Percentiles rank a stretch among this genome's conserved stretches.
Evolutionary conservation across 345 rosid genomes (phyloP).

Genomic region (Brassica juncea): DNA sequence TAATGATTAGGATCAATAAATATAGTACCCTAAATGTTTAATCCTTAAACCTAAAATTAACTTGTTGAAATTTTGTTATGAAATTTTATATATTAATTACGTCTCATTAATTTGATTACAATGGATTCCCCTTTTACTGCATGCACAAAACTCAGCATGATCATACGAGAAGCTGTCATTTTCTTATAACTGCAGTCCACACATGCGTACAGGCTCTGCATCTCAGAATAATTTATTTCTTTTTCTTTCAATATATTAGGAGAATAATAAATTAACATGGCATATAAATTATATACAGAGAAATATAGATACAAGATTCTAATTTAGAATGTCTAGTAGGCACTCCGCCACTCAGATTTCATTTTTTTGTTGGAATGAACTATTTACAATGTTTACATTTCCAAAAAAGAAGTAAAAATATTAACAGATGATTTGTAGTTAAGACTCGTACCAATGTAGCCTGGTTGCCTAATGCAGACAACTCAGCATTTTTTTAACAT

Average conservation of each 20-base stretch:
- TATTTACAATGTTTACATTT: no score
- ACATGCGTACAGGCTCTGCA: slow-evolving; percentile 34
- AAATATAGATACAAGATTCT: no score
- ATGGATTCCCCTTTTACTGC: slow-evolving; percentile 30
- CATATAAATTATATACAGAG: not conserved
- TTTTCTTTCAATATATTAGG: not conserved
- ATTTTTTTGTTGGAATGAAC: no score
- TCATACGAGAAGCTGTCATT: slow-evolving; percentile 30
- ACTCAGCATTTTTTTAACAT: no score
- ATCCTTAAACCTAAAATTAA: not conserved
- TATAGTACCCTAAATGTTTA: not conserved
- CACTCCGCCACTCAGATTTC: no score
- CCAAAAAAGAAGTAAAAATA: no score
- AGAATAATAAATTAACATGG: not conserved
- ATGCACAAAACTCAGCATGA: slow-evolving; percentile 24
- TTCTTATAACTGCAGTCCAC: slow-evolving; percentile 28
- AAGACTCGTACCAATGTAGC: no score
- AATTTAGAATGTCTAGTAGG: no score
- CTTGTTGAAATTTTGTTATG: not conserved
- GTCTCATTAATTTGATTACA: not conserved
- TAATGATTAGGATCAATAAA: not conserved
- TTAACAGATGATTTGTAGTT: no score
- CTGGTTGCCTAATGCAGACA: no score
- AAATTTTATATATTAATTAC: not conserved
- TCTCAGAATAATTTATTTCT: not conserved